Conservation (phyloP, 768 basidiomycete genomes). For the Hypsizygus marmoreus region DNA sequence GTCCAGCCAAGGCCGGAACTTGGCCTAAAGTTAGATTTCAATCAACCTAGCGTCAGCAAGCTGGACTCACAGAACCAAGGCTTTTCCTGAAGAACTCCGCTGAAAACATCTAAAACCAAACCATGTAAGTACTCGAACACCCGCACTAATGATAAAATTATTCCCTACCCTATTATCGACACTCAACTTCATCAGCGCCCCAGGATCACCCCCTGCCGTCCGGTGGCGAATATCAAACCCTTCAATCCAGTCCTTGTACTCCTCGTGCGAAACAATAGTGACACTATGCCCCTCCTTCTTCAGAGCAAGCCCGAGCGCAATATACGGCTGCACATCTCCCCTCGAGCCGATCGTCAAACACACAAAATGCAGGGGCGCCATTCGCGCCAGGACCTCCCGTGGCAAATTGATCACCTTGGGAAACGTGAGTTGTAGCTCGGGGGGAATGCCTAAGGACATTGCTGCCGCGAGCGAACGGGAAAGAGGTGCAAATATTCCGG, state of each 20-base stretch:
- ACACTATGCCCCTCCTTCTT: slow-evolving; percentile 51
- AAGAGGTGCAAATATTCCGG: slow-evolving; percentile 45
- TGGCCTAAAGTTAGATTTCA: slow-evolving; percentile 3
- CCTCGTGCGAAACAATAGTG: slow-evolving; percentile 60
- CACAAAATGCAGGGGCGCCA: slow-evolving; percentile 52
- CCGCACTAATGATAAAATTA: background rate
- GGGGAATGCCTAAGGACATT: slow-evolving; percentile 27
- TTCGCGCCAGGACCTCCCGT: slow-evolving; percentile 27
- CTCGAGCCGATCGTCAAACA: slow-evolving; percentile 68
- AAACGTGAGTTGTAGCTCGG: slow-evolving; percentile 29
- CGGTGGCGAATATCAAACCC: slow-evolving; percentile 62
- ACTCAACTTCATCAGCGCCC: slow-evolving; percentile 65
- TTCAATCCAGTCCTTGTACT: slow-evolving; percentile 56
- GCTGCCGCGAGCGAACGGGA: slow-evolving; percentile 40
- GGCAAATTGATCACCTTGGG: slow-evolving; percentile 56
- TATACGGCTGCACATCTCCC: slow-evolving; percentile 66
- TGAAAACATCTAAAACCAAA: slow-evolving; percentile 60
- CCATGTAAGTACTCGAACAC: slow-evolving; percentile 3
- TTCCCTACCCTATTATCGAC: slow-evolving; percentile 38
- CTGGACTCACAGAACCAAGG: slow-evolving; percentile 46
- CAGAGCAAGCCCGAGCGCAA: slow-evolving; percentile 53
- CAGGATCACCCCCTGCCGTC: slow-evolving; percentile 69
- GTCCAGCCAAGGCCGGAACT: slow-evolving; percentile 71
- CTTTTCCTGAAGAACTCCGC: slow-evolving; percentile 71
- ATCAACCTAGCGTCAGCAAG: background rate